Base-by-base conservation (phyloP, 1,139 yeast genomes). In the Saccharomyces hybrid region DNA sequence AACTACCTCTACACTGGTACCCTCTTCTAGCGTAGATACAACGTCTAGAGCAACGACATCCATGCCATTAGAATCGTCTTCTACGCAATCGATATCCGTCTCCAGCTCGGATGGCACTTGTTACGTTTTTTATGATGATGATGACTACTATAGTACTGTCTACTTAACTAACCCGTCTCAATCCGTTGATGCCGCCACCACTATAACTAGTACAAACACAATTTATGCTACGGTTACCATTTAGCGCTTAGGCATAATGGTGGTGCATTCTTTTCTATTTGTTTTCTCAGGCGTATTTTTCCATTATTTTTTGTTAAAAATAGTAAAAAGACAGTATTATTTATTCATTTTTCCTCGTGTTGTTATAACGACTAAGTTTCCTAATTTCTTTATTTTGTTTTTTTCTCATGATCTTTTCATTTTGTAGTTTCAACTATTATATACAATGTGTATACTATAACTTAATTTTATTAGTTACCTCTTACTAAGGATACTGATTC, bases 161-260 rank as follows among this genome's bases (percentile, higher is more conserved):
- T 66, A 65, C 50, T 51, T 67, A 16, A 65, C 70, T 3, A 64
- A 57, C 14, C 51, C 67, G 5, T 54, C 57, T 29, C 65, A 64
- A 55, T 59, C 68, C n/a, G 63, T 67, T 5, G 70, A 66, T 61
- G 71, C 71, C 23, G 67, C 67, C 23, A 65, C 70, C 3, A 67
- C 71, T 11, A 57, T 65, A 49, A 67, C 70, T 9, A 61, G 66
- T 46, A 67, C 71, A 6, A 60, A 53, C 53, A 59, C 61, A 9
- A 59, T 63, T 5, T 63, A 58, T 48, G 54, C 56, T 31, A 64
- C 69, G 11, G 47, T 57, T n/a, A 50, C 56, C 14, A 32, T 46
- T 26, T 31, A 49, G 46, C 16, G n/a, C 25, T 7, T 34, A 34
- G 20, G 42, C 34, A 31, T 16, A 16, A 16, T 34, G 3, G 11